Base-by-base conservation (phyloP, 495 filamentous ascomycete genomes). In the Penicillium cosmopolitanum region DNA sequence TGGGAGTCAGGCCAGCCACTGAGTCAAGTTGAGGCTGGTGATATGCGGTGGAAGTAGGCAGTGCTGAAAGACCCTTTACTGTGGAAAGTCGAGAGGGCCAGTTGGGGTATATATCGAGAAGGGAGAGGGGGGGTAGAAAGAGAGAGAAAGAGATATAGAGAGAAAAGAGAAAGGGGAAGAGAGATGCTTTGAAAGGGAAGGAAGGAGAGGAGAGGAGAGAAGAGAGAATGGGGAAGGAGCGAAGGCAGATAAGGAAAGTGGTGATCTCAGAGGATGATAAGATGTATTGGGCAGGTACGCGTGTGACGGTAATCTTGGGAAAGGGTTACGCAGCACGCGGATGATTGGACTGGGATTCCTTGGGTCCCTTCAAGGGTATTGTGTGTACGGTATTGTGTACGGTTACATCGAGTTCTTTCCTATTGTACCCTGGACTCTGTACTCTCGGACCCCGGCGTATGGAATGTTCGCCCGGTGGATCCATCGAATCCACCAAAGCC, bases 211-310 rank as follows among this genome's bases (percentile, higher is more conserved):
- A 36, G 50, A 25, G 11, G 19, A 35, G 43, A 56, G 28, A 25
- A 47, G 46, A 19, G 43, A 38, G 23, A 40, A 56, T 38, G 43
- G 51, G 43, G 31, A 35, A 54, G 51, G 43, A 33, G 57, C 36
- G 60, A 35, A 31, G 47, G 42, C 15, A 63, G 60, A 66, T 66
- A 62, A 65, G 68, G 46, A 53, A 60, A 56, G 60, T 62, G 63
- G 55, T 70, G 67, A 67, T 64, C 58, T 63, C 64, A 69, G 44
- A 55, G 56, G 64, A 62, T 68, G 68, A 66, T 63, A 55, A 23
- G 55, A 40, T 40, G 65, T 68, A 70, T 70, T 70, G 67, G 67
- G 67, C 65, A 68, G 67, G 65, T 68, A 70, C 48, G 56, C 64
- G 60, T 65, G 58, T 64, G 66, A 69, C 67, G 43, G 64, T 63